These are phyloP conservation scores for Larix sibirica DNA, from an alignment of 83 land plant species.

Conservation along the genomic window DNA sequence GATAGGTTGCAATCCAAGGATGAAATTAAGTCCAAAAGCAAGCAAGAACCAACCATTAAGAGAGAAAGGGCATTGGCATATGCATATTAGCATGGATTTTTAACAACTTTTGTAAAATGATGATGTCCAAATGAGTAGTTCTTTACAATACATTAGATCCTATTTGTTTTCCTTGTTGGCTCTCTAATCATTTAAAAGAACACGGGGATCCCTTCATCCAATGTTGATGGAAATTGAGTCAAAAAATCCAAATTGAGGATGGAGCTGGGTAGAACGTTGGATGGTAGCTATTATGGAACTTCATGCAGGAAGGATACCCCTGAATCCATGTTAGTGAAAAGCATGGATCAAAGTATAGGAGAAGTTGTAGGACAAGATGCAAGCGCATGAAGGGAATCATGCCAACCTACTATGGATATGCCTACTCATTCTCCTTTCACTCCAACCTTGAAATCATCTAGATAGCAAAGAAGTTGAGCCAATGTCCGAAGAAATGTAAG, in stretches of 20 bases:
- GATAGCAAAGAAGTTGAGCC: too few relatives aligned
- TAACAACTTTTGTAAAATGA: neutral
- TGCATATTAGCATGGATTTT: slow-evolving; percentile 39
- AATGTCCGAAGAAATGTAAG: too few relatives aligned
- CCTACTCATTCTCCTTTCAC: slow-evolving; percentile 45
- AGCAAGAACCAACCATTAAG: slow-evolving; percentile 74
- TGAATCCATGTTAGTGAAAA: slow-evolving; percentile 23
- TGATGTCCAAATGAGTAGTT: neutral
- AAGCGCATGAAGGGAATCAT: slow-evolving; percentile 18
- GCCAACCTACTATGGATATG: slow-evolving; percentile 21
- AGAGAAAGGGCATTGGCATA: slow-evolving; percentile 90
- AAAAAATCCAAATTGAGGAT: slow-evolving; percentile 81
- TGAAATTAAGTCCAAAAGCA: slow-evolving; percentile 66
- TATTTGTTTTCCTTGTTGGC: neutral
- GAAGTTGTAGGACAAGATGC: slow-evolving; percentile 29
- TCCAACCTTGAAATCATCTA: slow-evolving; percentile 25
- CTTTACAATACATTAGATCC: neutral
- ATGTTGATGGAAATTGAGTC: slow-evolving; percentile 60
- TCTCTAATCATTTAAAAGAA: neutral
- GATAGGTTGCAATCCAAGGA: slow-evolving; percentile 69
- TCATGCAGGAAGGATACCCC: slow-evolving; percentile 55
- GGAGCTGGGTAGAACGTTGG: slow-evolving; percentile 96
- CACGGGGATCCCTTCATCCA: slow-evolving; percentile 21
- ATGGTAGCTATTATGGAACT: slow-evolving; percentile 54
- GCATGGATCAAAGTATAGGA: slow-evolving; percentile 19